These are phyloP conservation scores for Paecilomyces fulvus DNA, from an alignment of 2,329 filamentous ascomycete genomes.

Conservation along the genomic window DNA sequence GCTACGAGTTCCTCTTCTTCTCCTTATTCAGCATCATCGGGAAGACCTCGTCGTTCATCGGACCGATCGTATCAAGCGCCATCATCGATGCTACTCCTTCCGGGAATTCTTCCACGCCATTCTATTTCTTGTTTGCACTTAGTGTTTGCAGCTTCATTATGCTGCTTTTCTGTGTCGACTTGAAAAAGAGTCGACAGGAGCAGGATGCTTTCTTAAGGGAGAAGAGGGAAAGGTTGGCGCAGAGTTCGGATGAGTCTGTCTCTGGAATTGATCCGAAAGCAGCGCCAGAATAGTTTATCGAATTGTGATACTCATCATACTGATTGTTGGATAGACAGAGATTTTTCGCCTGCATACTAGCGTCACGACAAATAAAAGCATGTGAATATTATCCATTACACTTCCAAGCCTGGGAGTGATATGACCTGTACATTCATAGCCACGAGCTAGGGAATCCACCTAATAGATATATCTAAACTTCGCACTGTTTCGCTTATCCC, in stretches of 20 bases:
- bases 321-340: not conserved
- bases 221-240: conserved; percentile 12
- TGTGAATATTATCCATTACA: no score
- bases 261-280: not conserved
- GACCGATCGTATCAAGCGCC: conserved; percentile 58
- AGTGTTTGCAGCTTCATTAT: conserved; percentile 48
- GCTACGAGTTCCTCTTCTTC: conserved; percentile 65
- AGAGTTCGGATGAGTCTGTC: not conserved
- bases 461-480: no score
- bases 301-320: not conserved
- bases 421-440: no score
- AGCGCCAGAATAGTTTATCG: not conserved
- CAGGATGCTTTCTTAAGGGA: conserved; percentile 48
- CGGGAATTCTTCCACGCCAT: conserved; percentile 51
- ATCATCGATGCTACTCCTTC: conserved; percentile 56
- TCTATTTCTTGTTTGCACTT: conserved; percentile 57
- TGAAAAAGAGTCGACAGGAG: conserved; percentile 52
- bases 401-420: no score
- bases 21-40: conserved; percentile 60
- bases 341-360: not conserved
- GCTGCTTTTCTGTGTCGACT: conserved; percentile 49
- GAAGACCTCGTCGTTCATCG: conserved; percentile 61
- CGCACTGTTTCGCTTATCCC: no score
- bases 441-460: no score
- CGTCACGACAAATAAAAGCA: no score